Evolutionary conservation across 2,329 filamentous ascomycete genomes (phyloP).

Genomic region (Trichoderma sp.): DNA sequence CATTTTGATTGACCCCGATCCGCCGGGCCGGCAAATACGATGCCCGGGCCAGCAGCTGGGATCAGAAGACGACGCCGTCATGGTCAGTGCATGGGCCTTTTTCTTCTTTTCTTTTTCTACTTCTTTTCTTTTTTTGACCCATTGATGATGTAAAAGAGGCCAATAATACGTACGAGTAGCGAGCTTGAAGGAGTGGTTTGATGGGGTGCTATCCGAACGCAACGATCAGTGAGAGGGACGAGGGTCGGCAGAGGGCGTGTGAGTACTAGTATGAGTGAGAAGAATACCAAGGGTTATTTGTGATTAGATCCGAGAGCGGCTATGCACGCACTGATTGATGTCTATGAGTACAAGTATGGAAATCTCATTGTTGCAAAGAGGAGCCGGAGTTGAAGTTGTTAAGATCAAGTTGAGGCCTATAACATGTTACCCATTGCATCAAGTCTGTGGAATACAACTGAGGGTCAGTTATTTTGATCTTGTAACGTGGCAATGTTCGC

Average conservation of each 20-base stretch:
- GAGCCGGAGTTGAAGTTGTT: background rate
- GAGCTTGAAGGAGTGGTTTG: background rate
- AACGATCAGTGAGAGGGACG: background rate
- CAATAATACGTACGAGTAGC: background rate
- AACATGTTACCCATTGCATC: background rate
- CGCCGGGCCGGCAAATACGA: background rate
- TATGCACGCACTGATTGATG: constrained; percentile 1
- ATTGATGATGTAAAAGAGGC: background rate
- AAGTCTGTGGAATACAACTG: background rate
- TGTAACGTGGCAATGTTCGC: background rate
- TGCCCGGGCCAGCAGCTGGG: background rate
- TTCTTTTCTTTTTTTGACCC: background rate
- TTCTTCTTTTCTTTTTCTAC: background rate
- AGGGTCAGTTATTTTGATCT: background rate
- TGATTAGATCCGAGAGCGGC: background rate
- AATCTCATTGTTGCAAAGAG: background rate
- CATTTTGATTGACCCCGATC: background rate
- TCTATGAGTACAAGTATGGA: background rate
- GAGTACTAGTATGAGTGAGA: background rate
- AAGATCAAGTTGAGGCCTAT: background rate
- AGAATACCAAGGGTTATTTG: constrained; percentile 9
- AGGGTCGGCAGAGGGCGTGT: background rate
- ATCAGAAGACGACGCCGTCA: background rate
- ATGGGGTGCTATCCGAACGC: background rate
- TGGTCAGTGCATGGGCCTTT: background rate